Conservation (phyloP, 495 filamentous ascomycete genomes). For the Evansstolkia leycettana region DNA sequence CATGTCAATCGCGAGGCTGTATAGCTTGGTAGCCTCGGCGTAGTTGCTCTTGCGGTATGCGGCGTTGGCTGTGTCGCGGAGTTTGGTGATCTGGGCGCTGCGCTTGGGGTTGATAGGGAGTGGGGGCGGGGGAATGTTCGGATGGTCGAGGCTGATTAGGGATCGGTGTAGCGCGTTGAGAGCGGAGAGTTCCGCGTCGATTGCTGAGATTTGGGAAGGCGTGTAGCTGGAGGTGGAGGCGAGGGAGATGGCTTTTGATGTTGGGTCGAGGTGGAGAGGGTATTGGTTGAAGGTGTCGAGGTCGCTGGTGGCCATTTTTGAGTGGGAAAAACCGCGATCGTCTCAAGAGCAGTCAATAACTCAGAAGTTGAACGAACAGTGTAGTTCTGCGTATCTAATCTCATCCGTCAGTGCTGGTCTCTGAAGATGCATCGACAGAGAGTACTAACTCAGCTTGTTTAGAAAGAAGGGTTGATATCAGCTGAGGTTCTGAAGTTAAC, state of each 20-base stretch:
- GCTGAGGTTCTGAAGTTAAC: too few species aligned
- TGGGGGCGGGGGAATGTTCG: slow-evolving; percentile 59
- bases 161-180: slow-evolving; percentile 65
- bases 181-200: slow-evolving; percentile 51
- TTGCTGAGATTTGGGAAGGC: slow-evolving; percentile 25
- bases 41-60: slow-evolving; percentile 66
- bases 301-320: background rate
- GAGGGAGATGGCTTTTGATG: slow-evolving; percentile 65
- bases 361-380: too few species aligned
- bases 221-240: slow-evolving; percentile 17
- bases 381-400: too few species aligned
- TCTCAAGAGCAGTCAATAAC: too few species aligned
- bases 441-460: slow-evolving; percentile 2
- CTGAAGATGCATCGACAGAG: background rate
- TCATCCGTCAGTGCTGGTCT: background rate
- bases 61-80: slow-evolving; percentile 76
- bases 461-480: too few species aligned
- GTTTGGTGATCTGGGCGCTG: slow-evolving; percentile 71
- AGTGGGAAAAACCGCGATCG: too few species aligned
- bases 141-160: slow-evolving; percentile 44
- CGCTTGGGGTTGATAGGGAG: slow-evolving; percentile 79
- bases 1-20: slow-evolving; percentile 79
- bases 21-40: slow-evolving; percentile 65
- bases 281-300: slow-evolving; percentile 74
- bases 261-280: slow-evolving; percentile 67